Base-by-base conservation (phyloP, 2,329 filamentous ascomycete genomes). In the Nemania abortiva region DNA sequence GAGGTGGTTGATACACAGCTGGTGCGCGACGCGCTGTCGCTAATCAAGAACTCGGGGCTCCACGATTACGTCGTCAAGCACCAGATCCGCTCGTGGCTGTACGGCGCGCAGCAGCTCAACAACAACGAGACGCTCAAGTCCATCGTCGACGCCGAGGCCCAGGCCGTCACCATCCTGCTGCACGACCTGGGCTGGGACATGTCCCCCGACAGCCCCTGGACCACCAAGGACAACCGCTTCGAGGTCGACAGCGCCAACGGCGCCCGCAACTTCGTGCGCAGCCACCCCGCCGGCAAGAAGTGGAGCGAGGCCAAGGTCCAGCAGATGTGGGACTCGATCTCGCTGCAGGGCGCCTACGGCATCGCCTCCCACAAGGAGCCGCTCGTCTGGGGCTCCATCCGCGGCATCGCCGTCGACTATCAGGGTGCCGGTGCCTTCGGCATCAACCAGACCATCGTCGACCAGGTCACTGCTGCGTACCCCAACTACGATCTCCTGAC, bases 171-270 rank as follows among this genome's bases (percentile, higher is more conserved):
- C 49, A 67, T 65, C 15, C 55, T 72, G 10, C 65, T 72, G 9
- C 70, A 72, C 60, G 70, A 72, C 20, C 66, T 72, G 29, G 70
- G 70, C 60, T 72, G 70, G 70, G 70, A 72, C 63, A 62, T 63
- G 70, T 55, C 65, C 37, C 52, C 65, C 37, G 50, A 63, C 57
- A 70, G 67, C 56, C 57, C 67, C 20, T 70, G 56, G 55, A 60
- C 62, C 3, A 72, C 61, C 50, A 56, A 56, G 22, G 60, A 64
- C n/a, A 6, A 56, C 27, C 68, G 68, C 57, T 72, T 72, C 55
- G 70, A 72, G 65, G 63, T 72, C 15, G 70, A 72, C 60, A 68
- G 68, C 34, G 70, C 70, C 60, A 70, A 70, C 54, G 65, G 52
- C 20, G 65, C 68, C 22, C 53, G 52, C 1, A 50, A 24, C 34